Percentiles rank a stretch among this genome's conserved stretches.
Conservation (phyloP, 345 rosid genomes). For the Rhodamnia rubescens region DNA sequence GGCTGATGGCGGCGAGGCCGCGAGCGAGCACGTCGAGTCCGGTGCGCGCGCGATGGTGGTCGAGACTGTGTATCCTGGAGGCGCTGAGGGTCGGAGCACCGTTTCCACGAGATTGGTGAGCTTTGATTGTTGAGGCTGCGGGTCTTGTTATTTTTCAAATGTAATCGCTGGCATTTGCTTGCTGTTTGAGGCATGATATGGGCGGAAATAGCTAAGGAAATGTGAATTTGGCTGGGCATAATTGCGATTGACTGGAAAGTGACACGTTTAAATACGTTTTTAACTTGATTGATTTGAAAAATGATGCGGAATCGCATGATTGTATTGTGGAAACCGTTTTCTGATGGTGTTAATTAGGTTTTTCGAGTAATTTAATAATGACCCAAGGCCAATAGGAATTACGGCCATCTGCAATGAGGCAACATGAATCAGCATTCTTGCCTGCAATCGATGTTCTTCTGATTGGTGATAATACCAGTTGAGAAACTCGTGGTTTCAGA, state of each 20-base stretch:
- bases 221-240: not conserved
- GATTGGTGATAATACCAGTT: not conserved
- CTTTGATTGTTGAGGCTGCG: not conserved
- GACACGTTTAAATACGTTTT: not conserved
- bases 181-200: not conserved
- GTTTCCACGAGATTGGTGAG: conserved; percentile 72
- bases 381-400: not conserved
- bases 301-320: not conserved
- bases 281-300: not conserved
- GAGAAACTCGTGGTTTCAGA: not conserved
- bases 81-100: conserved; percentile 41
- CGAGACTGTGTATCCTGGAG: conserved; percentile 72
- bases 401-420: not conserved
- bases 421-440: not conserved
- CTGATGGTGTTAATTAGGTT: not conserved
- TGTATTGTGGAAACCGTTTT: not conserved
- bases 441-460: not conserved
- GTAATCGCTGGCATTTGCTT: not conserved
- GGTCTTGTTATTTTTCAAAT: not conserved
- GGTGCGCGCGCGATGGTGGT: conserved; percentile 68
- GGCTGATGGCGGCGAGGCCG: conserved; percentile 87
- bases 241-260: not conserved
- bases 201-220: not conserved
- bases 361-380: not conserved
- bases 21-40: conserved; percentile 49